phyloP scores from a whole-genome alignment of 2,329 filamentous ascomycete genomes.

The Exophiala phaeomuriformis region DNA sequence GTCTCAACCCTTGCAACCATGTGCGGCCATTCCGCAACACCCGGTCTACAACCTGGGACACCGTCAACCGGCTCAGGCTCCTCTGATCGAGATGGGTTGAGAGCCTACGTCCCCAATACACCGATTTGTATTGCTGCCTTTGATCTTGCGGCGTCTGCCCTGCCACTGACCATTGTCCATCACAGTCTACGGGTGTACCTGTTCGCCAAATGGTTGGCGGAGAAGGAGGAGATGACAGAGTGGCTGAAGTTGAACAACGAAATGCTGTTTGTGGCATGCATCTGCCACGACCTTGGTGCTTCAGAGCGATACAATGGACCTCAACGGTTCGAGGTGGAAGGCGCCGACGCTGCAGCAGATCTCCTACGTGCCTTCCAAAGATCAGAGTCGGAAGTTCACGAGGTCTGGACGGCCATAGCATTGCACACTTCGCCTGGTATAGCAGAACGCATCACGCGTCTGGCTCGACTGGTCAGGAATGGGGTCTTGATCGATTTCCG shows the following conservation, averaged over 20 bases:
- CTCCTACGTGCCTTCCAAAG: slow-evolving; percentile 27
- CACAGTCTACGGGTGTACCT: slow-evolving; percentile 29
- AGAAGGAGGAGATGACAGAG: slow-evolving; percentile 9
- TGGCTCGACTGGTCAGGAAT: slow-evolving; percentile 34
- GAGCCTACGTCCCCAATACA: slow-evolving; percentile 7
- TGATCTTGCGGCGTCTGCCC: slow-evolving; percentile 20
- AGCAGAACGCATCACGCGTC: slow-evolving; percentile 39
- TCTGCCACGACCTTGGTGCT: slow-evolving; percentile 31
- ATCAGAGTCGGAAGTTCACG: slow-evolving; percentile 29
- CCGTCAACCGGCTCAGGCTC: slow-evolving; percentile 14
- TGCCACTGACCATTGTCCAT: slow-evolving; percentile 28
- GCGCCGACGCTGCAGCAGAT: slow-evolving; percentile 37
- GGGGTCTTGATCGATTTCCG: slow-evolving; percentile 39
- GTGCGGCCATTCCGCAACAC: too few relatives aligned
- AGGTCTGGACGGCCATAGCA: slow-evolving; percentile 43
- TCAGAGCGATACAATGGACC: slow-evolving; percentile 29
- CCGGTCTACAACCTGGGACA: slow-evolving; percentile 1
- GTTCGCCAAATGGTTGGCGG: slow-evolving; percentile 26
- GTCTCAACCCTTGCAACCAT: not conserved
- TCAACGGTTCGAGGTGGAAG: slow-evolving; percentile 42
- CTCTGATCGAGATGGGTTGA: slow-evolving; percentile 6
- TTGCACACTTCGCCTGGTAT: slow-evolving; percentile 41
- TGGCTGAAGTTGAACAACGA: slow-evolving; percentile 15
- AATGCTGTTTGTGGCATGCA: slow-evolving; percentile 30
- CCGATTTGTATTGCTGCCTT: slow-evolving; percentile 11